A percentile compares a stretch with the other conserved stretches of the same genome.
Conservation (phyloP, 2,329 filamentous ascomycete genomes). For the Aspergillus intermedius region DNA sequence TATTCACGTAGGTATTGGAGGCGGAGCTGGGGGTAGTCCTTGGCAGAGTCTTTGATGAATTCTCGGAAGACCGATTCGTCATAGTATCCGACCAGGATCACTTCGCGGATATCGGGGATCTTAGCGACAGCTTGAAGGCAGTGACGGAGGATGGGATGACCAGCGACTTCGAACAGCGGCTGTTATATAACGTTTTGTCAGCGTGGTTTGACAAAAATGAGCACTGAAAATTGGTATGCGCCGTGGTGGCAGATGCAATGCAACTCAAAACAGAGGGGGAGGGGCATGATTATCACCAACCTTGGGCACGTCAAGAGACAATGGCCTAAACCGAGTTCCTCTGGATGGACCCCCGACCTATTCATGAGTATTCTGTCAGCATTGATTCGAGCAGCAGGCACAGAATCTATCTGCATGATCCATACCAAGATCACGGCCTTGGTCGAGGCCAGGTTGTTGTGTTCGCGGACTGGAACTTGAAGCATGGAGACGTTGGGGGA, state of each 20-base stretch:
- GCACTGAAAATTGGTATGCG: neutral
- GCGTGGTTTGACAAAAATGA: constrained; percentile 2
- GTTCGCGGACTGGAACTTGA: constrained; percentile 40
- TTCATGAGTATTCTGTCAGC: constrained; percentile 21
- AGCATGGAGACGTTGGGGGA: constrained; percentile 30
- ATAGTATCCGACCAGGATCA: constrained; percentile 98
- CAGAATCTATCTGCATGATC: constrained; percentile 10
- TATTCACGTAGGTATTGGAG: constrained; percentile 98
- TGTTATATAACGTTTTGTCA: constrained; percentile 29
- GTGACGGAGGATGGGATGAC: constrained; percentile 97
- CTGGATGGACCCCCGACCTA: constrained; percentile 92
- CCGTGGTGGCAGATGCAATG: neutral
- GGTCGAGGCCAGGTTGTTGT: constrained; percentile 54
- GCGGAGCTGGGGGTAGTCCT: constrained; percentile 77
- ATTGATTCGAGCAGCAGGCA: constrained; percentile 9
- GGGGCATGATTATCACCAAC: constrained; percentile 41
- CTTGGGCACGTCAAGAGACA: constrained; percentile 94
- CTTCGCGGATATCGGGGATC: constrained; percentile 87
- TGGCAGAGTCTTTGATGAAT: constrained; percentile 87
- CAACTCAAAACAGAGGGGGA: constrained; percentile 1
- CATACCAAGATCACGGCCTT: constrained; percentile 91
- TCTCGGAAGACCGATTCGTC: constrained; percentile 95
- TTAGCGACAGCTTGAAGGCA: constrained; percentile 87
- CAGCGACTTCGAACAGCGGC: constrained; percentile 97
- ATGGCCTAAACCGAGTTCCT: constrained; percentile 89